Percentiles rank a stretch among this genome's conserved stretches.
Evolutionary conservation across 305 asterid species (phyloP).

Genomic region (Plantago lanceolata): DNA sequence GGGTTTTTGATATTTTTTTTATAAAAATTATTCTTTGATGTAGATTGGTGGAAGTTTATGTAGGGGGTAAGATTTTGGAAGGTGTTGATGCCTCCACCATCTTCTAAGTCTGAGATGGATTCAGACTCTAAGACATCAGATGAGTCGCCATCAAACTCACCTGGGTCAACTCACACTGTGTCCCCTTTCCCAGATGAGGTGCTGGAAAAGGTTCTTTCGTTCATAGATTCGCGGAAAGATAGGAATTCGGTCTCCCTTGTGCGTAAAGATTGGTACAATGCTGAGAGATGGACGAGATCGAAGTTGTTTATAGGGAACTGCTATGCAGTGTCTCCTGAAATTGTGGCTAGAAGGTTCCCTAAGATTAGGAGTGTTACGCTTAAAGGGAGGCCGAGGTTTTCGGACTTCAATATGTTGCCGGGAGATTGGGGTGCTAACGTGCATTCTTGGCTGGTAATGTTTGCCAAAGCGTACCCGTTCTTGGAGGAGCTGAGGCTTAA

Average conservation of each 20-base stretch:
- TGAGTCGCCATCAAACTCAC: slow-evolving; percentile 31
- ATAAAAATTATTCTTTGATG: not conserved
- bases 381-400: slow-evolving; percentile 83
- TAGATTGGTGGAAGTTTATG: not conserved
- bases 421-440: slow-evolving; percentile 79
- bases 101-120: slow-evolving; percentile 31
- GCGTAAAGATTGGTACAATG: slow-evolving; percentile 77
- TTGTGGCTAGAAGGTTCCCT: slow-evolving; percentile 69
- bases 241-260: slow-evolving; percentile 75
- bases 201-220: slow-evolving; percentile 64
- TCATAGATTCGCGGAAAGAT: slow-evolving; percentile 57
- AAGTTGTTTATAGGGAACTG: slow-evolving; percentile 81
- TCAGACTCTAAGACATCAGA: slow-evolving; percentile 31
- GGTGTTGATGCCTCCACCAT: slow-evolving; percentile 13
- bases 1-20: not conserved
- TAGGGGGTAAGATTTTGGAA: slow-evolving; percentile 13
- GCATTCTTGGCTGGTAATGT: slow-evolving; percentile 60
- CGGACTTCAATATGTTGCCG: slow-evolving; percentile 82
- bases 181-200: slow-evolving; percentile 76
- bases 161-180: slow-evolving; percentile 27
- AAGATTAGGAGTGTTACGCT: slow-evolving; percentile 65
- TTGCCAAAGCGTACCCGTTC: slow-evolving; percentile 70
- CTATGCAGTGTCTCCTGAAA: slow-evolving; percentile 81
- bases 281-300: slow-evolving; percentile 84
- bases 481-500: slow-evolving; percentile 80